Evolutionary conservation across 2,329 filamentous ascomycete genomes (phyloP).

Genomic region (Pyricularia pennisetigena): DNA sequence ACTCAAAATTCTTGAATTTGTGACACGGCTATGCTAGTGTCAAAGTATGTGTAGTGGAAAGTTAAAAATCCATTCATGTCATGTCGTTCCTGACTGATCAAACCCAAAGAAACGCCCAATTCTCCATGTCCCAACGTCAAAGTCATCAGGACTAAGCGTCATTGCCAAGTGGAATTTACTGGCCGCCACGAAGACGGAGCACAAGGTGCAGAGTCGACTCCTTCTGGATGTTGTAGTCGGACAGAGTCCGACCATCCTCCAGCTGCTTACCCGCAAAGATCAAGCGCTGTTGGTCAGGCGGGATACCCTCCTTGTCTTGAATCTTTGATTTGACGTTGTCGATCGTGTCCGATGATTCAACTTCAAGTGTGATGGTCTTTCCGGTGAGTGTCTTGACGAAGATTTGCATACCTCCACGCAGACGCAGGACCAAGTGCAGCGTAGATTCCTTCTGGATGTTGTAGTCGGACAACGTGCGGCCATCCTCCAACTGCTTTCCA

Average conservation of each 20-base stretch:
- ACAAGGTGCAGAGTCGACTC: conserved; percentile 64
- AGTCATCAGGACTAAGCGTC: not conserved
- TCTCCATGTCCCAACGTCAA: not conserved
- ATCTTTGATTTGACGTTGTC: conserved; percentile 65
- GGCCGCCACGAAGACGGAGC: conserved; percentile 59
- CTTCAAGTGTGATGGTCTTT: conserved; percentile 61
- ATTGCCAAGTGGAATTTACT: conserved; percentile 20
- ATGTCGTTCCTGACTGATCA: conserved; percentile 1
- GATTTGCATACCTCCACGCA: conserved; percentile 73
- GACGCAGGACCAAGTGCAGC: conserved; percentile 69
- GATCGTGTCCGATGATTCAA: conserved; percentile 59
- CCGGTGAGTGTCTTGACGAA: conserved; percentile 64
- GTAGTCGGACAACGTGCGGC: conserved; percentile 85
- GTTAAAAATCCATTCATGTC: not conserved
- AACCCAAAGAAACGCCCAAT: conserved; percentile 3
- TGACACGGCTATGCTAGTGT: not conserved
- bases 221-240: conserved; percentile 85
- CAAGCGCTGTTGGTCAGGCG: conserved; percentile 59
- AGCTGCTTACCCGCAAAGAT: conserved; percentile 64
- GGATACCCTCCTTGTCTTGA: conserved; percentile 64
- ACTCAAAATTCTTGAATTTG: not conserved
- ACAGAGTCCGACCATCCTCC: conserved; percentile 69
- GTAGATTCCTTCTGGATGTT: conserved; percentile 94
- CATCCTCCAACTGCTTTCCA: conserved; percentile 88
- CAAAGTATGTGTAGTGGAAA: not conserved